phyloP scores from a whole-genome alignment of 768 basidiomycete species.

The Xerocomellus amylosporus region DNA sequence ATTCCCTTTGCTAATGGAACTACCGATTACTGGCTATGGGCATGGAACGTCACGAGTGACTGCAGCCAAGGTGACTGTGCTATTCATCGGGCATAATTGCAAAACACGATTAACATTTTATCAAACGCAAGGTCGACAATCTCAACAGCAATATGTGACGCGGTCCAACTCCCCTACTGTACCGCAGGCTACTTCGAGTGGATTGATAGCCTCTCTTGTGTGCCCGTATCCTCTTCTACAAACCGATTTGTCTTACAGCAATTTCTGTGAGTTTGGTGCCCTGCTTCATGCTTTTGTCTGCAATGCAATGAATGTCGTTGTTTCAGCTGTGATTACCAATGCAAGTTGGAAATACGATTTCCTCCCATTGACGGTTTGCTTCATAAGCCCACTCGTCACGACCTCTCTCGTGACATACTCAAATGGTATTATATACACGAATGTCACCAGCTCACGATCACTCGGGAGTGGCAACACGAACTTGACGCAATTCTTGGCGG shows the following conservation, averaged over 20 bases:
- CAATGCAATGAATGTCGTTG: neutral
- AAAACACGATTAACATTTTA: neutral
- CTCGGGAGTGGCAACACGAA: conserved; percentile 1
- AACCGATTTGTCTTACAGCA: neutral
- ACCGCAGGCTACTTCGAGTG: neutral
- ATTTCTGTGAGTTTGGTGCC: neutral
- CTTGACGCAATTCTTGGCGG: conserved; percentile 12
- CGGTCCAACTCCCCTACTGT: neutral
- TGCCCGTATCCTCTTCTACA: conserved; percentile 5
- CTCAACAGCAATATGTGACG: conserved; percentile 4
- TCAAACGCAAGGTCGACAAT: neutral
- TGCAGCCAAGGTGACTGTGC: neutral
- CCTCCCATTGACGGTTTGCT: conserved; percentile 7
- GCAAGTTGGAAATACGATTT: conserved; percentile 15
- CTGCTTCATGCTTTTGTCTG: neutral
- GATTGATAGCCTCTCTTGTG: neutral
- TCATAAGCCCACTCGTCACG: conserved; percentile 7
- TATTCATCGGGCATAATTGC: no score
- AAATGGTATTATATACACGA: neutral
- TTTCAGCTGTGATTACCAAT: neutral
- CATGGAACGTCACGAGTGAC: conserved; percentile 1
- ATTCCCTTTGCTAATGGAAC: conserved; percentile 1
- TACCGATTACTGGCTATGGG: conserved; percentile 5
- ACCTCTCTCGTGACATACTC: conserved; percentile 18
- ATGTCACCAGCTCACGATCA: neutral